Base-by-base conservation (phyloP, 164 flowering plant species). In the Akebia trifoliata region DNA sequence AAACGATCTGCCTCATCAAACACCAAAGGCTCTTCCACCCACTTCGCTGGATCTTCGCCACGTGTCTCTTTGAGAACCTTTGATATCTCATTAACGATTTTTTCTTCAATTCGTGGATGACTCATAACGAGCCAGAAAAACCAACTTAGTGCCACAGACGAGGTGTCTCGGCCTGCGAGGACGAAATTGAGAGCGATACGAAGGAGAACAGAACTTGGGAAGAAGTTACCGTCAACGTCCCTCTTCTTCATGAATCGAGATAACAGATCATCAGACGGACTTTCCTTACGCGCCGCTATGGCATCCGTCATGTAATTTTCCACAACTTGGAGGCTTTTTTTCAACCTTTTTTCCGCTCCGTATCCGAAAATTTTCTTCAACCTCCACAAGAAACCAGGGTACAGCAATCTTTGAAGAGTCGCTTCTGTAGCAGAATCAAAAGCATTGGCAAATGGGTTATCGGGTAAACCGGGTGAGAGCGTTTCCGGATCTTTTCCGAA, bases 141-240 rank as follows among this genome's bases (percentile, higher is more conserved):
- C 97, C 97, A 90, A 63, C 86, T 83, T 29, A 90, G 71, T 0
- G 97, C 97, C 17, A 86, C 97, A 0, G 97, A 90, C 2, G 97
- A 90, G 1, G 97, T 90, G 80, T 90, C 97, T 0, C 97, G 80
- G 0, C 97, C 97, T 6, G 97, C 97, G 20, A 90, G 83, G 14
- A 90, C 84, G 62, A 90, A 90, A 71, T 90, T 90, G n/a, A 90
- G 78, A 4, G 97, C 97, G 12, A 90, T 82, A 1, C 81, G 78
- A 36, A 66, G 79, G 44, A 90, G 85, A 12, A 83, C 85, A 0
- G 71, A 9, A 60, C 56, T 68, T 0, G 87, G 60, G 64, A 78
- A 83, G 31, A 17, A 52, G 20, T 81, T 72, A 0, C 94, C 94
- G 31, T 76, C 54, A 3, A 56, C 72, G 66, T 87, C 95, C 2